Conservation (phyloP, 2,329 filamentous ascomycete genomes). For the Alternaria postmessia region DNA sequence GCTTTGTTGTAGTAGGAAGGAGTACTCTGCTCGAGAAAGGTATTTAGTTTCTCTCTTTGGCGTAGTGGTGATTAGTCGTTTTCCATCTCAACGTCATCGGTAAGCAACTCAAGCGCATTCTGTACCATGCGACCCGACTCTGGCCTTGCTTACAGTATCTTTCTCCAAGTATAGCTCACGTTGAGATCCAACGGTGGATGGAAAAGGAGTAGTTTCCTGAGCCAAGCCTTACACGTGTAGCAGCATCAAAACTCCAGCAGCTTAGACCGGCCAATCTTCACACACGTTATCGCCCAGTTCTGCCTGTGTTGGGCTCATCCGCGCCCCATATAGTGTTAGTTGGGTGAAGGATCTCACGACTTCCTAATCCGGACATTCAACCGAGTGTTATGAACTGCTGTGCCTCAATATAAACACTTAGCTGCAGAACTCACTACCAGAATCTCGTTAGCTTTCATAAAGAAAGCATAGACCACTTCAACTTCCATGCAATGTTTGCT, state of each 20-base stretch:
- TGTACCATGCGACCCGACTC: neutral
- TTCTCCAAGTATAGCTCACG: neutral
- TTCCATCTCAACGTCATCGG: fast-evolving
- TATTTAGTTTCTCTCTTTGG: too few species aligned
- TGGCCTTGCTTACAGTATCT: neutral
- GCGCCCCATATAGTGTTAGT: neutral
- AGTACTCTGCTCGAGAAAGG: too few species aligned
- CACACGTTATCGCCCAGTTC: neutral
- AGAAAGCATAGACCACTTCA: neutral
- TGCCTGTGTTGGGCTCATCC: neutral
- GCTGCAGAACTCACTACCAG: neutral
- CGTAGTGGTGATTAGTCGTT: too few species aligned
- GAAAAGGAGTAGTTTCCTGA: neutral
- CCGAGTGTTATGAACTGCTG: neutral
- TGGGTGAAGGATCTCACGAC: neutral
- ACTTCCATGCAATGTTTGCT: neutral
- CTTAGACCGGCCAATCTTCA: neutral
- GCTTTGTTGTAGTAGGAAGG: too few species aligned
- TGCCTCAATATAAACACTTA: conserved; percentile 1
- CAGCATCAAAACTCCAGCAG: neutral
- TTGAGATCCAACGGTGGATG: neutral
- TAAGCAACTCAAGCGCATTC: too few species aligned
- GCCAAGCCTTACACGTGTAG: neutral
- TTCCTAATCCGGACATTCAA: neutral
- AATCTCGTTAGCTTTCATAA: neutral